Conservation (phyloP, 768 basidiomycete species). For the Ramaria sp. region DNA sequence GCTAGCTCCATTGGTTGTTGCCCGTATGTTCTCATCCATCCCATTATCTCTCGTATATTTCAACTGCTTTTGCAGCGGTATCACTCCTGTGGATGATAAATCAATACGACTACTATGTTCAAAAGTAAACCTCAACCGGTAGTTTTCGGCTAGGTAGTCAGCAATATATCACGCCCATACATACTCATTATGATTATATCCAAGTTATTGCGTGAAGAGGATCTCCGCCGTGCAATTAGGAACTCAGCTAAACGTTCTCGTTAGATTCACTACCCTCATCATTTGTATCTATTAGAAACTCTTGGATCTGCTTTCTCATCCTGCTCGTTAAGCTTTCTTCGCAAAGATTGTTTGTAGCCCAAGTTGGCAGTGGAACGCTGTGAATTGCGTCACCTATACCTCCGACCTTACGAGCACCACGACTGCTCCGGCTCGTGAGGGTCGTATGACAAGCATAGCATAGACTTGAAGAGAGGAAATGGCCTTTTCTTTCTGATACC, state of each 20-base stretch:
- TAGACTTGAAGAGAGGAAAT: conserved; percentile 20
- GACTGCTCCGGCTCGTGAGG: conserved; percentile 35
- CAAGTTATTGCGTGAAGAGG: neutral
- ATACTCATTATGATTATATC: neutral
- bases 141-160: too few species aligned
- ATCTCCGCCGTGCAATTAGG: neutral
- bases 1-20: conserved; percentile 71
- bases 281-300: conserved; percentile 11
- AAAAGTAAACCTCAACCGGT: conserved; percentile 5
- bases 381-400: neutral
- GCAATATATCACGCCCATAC: too few species aligned
- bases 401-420: conserved; percentile 4
- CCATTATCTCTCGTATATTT: neutral
- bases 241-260: too few species aligned
- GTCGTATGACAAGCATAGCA: conserved; percentile 58
- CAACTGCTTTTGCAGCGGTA: conserved; percentile 30
- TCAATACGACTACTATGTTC: conserved; percentile 74
- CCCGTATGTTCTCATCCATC: conserved; percentile 44
- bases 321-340: conserved; percentile 1
- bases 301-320: conserved; percentile 5
- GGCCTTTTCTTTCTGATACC: neutral
- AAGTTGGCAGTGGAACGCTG: neutral
- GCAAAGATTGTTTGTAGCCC: neutral
- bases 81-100: conserved; percentile 79
- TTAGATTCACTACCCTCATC: neutral